Conservation (phyloP, 2,329 filamentous ascomycete genomes). For the Hymenoscyphus repandus region DNA sequence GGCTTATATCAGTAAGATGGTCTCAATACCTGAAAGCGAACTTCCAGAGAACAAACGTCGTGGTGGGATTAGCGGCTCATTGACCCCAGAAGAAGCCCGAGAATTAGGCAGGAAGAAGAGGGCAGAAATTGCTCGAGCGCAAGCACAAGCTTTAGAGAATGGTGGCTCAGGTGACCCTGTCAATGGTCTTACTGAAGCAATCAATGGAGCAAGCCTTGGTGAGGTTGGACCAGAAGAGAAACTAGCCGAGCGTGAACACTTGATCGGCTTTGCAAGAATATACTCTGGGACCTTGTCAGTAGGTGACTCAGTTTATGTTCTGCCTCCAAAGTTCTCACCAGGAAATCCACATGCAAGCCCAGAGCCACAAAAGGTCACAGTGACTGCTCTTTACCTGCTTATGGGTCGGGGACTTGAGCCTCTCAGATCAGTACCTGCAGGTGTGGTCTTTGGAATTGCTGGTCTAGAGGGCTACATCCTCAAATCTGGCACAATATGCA, state of each 20-base stretch:
- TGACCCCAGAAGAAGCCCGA: slow-evolving; percentile 85
- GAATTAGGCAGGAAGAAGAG: slow-evolving; percentile 84
- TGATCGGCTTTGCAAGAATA: slow-evolving; percentile 90
- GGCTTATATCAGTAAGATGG: slow-evolving; percentile 97
- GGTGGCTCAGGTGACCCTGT: slow-evolving; percentile 31
- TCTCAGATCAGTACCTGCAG: slow-evolving; percentile 79
- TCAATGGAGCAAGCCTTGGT: slow-evolving; percentile 57
- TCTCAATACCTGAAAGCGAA: slow-evolving; percentile 89
- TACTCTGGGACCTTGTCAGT: slow-evolving; percentile 88
- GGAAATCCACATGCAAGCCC: slow-evolving; percentile 66
- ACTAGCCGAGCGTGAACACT: slow-evolving; percentile 70
- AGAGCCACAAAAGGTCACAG: slow-evolving; percentile 73
- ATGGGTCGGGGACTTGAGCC: slow-evolving; percentile 90
- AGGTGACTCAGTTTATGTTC: slow-evolving; percentile 84
- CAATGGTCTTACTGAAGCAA: slow-evolving; percentile 46
- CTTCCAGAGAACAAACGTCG: slow-evolving; percentile 79
- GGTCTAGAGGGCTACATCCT: slow-evolving; percentile 90
- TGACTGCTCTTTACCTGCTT: slow-evolving; percentile 86
- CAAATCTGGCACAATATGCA: slow-evolving; percentile 92
- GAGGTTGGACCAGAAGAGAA: slow-evolving; percentile 48
- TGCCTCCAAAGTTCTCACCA: slow-evolving; percentile 90
- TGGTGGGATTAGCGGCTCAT: slow-evolving; percentile 56
- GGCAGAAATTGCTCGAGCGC: slow-evolving; percentile 70
- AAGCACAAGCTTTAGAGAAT: slow-evolving; percentile 52
- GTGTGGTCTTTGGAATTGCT: slow-evolving; percentile 91